Conservation (phyloP, 805 yeast species). For the Blastobotrys attinorum region DNA sequence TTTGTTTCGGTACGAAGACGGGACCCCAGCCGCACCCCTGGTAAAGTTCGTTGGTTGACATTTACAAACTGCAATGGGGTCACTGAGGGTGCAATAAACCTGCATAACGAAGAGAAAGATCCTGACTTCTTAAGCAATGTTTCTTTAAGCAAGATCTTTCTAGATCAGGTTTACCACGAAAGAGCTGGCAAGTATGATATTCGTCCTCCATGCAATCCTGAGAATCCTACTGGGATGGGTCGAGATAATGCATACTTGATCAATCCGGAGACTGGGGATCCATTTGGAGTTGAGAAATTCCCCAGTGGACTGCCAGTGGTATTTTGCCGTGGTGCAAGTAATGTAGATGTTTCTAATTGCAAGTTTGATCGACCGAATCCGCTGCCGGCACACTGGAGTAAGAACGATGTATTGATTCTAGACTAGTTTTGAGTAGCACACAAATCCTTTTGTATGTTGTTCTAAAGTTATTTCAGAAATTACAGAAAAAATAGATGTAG, state of each 20-base stretch:
- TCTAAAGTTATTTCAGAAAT: too few species aligned
- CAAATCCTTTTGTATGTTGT: too few species aligned
- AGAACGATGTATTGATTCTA: too few species aligned
- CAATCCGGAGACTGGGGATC: neutral
- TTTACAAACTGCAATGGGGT: neutral
- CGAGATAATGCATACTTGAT: constrained; percentile 2
- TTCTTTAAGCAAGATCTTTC: neutral
- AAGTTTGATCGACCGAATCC: too few species aligned
- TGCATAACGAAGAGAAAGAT: too few species aligned
- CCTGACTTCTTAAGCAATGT: neutral
- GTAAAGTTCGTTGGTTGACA: neutral
- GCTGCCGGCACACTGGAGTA: too few species aligned
- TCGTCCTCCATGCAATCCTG: constrained; percentile 8
- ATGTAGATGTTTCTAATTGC: too few species aligned
- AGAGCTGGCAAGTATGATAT: constrained; percentile 6
- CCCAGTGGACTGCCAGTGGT: constrained; percentile 4
- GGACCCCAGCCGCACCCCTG: constrained; percentile 1
- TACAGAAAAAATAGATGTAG: too few species aligned
- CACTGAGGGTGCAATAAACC: constrained; percentile 4
- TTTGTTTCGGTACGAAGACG: constrained; percentile 2
- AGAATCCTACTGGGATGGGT: constrained; percentile 4
- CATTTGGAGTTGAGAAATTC: constrained; percentile 4
- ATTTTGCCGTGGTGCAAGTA: neutral
- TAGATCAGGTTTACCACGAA: neutral
- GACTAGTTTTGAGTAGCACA: too few species aligned